These are phyloP conservation scores for Glaciozyma antarctica DNA, from an alignment of 768 basidiomycete species.

Conservation along the genomic window DNA sequence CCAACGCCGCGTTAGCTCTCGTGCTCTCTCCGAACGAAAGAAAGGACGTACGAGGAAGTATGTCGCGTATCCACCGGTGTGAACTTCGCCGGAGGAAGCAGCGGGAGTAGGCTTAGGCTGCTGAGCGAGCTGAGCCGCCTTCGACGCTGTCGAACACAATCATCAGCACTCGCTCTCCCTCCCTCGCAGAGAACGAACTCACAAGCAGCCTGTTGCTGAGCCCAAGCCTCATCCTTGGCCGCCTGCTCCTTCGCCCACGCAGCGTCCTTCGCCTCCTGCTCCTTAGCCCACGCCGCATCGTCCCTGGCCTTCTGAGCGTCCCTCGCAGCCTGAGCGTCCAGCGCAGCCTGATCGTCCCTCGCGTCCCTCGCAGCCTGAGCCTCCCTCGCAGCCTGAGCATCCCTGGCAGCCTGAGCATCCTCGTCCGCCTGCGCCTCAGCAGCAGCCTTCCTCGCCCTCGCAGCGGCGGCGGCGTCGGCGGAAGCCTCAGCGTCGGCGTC, in stretches of 20 bases:
- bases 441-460: background rate
- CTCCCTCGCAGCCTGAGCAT: background rate
- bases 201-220: background rate
- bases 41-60: constrained; percentile 8
- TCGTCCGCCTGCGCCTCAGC: background rate
- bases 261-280: too few species aligned
- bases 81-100: constrained; percentile 9
- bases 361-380: background rate
- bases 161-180: background rate
- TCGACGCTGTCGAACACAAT: constrained; percentile 1
- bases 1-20: too few species aligned
- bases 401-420: too few species aligned
- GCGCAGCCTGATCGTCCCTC: background rate
- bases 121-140: background rate
- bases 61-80: constrained; percentile 23
- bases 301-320: too few species aligned
- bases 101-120: constrained; percentile 6
- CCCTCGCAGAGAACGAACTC: background rate
- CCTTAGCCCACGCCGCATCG: too few species aligned
- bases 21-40: too few species aligned
- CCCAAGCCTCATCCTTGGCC: too few species aligned
- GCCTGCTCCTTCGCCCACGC: too few species aligned
- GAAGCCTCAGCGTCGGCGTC: background rate
- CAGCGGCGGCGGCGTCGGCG: constrained; percentile 7
- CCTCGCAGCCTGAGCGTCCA: background rate